Conservation (phyloP, 202 grass and related monocot genomes). For the Alloteropsis angusta region DNA sequence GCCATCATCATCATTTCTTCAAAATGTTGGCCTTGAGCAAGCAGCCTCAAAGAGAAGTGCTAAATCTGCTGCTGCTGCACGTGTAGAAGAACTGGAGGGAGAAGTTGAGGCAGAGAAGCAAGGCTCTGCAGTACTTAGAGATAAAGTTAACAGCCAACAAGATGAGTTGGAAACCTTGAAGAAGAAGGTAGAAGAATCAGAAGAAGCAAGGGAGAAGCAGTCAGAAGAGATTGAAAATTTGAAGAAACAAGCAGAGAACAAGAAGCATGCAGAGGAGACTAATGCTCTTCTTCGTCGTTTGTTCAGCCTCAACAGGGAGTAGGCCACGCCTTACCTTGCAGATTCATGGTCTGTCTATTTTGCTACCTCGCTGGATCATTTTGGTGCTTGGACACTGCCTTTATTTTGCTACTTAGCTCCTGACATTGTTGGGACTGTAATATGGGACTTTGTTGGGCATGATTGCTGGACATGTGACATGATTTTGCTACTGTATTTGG, state of each 20-base stretch:
- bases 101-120: neutral
- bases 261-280: neutral
- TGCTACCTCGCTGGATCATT: no score
- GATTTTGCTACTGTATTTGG: no score
- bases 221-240: neutral
- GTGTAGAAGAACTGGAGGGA: neutral
- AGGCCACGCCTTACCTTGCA: no score
- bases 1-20: neutral
- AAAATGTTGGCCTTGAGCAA: neutral
- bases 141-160: neutral
- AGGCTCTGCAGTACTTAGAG: neutral
- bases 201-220: neutral
- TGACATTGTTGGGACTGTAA: no score
- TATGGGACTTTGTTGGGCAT: no score
- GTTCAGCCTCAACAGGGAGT: no score
- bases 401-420: no score
- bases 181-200: neutral
- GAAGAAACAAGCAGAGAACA: neutral
- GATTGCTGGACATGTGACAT: no score
- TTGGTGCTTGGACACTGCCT: no score
- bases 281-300: neutral
- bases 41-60: neutral
- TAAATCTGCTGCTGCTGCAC: neutral
- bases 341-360: no score
- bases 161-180: no score